phyloP scores from a whole-genome alignment of 176 grass and related monocot species.

The Oryza meridionalis region DNA sequence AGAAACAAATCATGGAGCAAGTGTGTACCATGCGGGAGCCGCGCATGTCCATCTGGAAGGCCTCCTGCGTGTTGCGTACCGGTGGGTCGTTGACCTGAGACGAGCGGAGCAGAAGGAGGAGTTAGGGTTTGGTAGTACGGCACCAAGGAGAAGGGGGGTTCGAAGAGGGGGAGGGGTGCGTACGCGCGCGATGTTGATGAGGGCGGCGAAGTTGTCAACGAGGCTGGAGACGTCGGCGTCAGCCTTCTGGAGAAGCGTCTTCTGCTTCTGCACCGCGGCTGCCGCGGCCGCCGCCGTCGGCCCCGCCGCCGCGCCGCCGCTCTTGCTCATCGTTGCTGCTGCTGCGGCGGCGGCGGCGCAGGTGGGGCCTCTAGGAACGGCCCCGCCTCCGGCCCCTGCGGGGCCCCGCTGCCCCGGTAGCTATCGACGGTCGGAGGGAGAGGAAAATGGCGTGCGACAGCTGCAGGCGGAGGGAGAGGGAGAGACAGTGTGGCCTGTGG shows the following conservation, averaged over 20 bases:
- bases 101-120: not conserved
- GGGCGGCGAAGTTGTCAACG: constrained; percentile 75
- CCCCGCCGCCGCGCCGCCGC: constrained; percentile 49
- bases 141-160: not conserved
- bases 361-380: not conserved
- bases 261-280: constrained; percentile 84
- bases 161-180: not conserved
- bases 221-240: constrained; percentile 70
- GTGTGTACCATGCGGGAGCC: constrained; percentile 49
- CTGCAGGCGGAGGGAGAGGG: no score
- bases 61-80: constrained; percentile 84
- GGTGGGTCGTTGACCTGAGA: constrained; percentile 82
- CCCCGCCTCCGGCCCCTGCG: no score
- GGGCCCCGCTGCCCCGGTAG: no score
- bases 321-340: constrained; percentile 40
- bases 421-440: no score
- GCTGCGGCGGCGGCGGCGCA: not conserved
- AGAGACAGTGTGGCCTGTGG: no score
- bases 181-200: constrained; percentile 80
- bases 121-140: not conserved
- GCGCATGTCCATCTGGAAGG: constrained; percentile 78
- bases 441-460: no score
- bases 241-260: constrained; percentile 70
- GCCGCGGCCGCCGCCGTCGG: constrained; percentile 68
- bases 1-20: not conserved